A percentile compares a stretch with the other conserved stretches of the same genome.
phyloP scores from a whole-genome alignment of 345 rosid species.

The Firmiana major region DNA sequence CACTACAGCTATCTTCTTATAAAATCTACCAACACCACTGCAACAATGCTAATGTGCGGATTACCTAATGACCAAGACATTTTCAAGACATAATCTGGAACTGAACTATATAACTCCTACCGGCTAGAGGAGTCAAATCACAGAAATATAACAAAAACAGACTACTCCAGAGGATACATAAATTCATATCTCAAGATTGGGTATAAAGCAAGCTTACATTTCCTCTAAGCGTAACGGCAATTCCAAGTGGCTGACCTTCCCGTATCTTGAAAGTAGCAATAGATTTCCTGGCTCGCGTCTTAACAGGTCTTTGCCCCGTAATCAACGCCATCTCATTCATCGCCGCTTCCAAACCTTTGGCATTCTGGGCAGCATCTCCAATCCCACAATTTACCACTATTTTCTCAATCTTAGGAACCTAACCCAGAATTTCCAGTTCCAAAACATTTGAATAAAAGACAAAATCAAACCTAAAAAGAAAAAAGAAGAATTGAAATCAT shows the following conservation, averaged over 20 bases:
- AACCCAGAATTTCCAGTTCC: not conserved
- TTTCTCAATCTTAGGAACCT: conserved; percentile 66
- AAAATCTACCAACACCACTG: not conserved
- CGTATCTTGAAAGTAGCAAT: conserved; percentile 86
- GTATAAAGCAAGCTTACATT: conserved; percentile 46
- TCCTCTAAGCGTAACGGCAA: conserved; percentile 90
- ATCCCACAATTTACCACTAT: conserved; percentile 94
- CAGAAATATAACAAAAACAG: not conserved
- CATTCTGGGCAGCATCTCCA: conserved; percentile 89
- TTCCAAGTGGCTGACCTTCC: conserved; percentile 89
- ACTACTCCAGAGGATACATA: not conserved
- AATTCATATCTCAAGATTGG: not conserved
- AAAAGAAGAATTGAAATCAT: too few relatives aligned
- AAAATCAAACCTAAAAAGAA: not conserved
- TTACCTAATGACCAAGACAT: not conserved
- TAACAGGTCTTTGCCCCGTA: conserved; percentile 82
- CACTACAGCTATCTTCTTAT: not conserved
- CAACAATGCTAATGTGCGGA: not conserved
- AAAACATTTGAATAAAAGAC: not conserved
- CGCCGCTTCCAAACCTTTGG: conserved; percentile 88
- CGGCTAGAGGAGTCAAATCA: not conserved
- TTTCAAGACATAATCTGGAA: not conserved
- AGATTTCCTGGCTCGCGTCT: conserved; percentile 74
- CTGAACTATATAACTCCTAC: not conserved
- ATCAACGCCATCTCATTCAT: conserved; percentile 76